Evolutionary conservation across 805 yeast species (phyloP).

Genomic region (Candida loeiensis): DNA sequence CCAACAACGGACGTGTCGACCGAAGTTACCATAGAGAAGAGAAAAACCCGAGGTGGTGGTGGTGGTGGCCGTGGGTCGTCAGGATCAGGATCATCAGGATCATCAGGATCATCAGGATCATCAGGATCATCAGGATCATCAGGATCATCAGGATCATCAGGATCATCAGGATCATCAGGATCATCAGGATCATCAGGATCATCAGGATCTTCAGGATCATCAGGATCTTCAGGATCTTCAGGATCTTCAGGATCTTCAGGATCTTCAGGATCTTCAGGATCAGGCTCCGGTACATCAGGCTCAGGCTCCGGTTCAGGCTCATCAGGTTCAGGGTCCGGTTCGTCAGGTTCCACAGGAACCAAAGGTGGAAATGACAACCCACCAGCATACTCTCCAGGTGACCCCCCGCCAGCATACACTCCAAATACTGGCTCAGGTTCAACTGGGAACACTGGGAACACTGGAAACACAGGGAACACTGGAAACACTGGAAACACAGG

Average conservation of each 20-base stretch:
- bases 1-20: neutral
- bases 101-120: too few species aligned
- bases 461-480: neutral
- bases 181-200: too few species aligned
- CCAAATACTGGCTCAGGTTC: neutral
- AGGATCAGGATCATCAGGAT: too few species aligned
- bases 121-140: too few species aligned
- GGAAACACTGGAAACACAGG: constrained; percentile 1
- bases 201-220: neutral
- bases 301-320: constrained; percentile 1
- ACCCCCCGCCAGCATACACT: neutral
- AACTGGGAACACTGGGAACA: neutral
- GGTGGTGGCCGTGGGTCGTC: constrained; percentile 1
- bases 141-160: too few species aligned
- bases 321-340: neutral
- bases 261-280: neutral
- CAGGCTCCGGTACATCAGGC: constrained; percentile 2
- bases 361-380: constrained; percentile 1
- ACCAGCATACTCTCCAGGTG: neutral
- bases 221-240: neutral
- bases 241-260: neutral
- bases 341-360: neutral
- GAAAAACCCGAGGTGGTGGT: neutral
- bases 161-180: too few species aligned
- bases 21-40: neutral